Conservation (phyloP, 2,329 filamentous ascomycete genomes). For the Pyrenophora graminea region DNA sequence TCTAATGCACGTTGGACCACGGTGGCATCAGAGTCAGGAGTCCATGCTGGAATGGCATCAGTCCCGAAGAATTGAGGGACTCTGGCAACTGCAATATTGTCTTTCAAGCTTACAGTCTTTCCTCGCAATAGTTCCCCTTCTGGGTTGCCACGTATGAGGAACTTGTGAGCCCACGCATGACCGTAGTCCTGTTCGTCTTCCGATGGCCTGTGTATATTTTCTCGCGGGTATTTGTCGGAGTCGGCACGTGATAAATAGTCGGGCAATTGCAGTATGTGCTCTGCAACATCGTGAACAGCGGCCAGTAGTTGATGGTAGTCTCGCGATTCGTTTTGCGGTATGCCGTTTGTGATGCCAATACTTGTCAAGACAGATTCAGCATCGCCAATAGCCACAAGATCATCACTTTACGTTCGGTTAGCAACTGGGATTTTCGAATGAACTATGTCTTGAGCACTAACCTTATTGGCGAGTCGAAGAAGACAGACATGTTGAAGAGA, state of each 20-base stretch:
- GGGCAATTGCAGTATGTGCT: constrained; percentile 50
- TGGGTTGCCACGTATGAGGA: constrained; percentile 49
- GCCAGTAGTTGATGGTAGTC: constrained; percentile 57
- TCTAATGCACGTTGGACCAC: constrained; percentile 57
- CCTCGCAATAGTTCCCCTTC: constrained; percentile 32
- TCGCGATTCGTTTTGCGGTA: constrained; percentile 46
- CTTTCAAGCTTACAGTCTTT: constrained; percentile 58
- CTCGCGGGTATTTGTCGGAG: constrained; percentile 51
- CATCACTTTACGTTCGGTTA: constrained; percentile 19
- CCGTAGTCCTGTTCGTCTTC: constrained; percentile 44
- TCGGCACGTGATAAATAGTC: constrained; percentile 55
- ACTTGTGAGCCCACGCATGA: constrained; percentile 58
- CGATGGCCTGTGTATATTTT: constrained; percentile 49
- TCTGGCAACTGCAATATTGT: constrained; percentile 59
- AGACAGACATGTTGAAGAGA: constrained; percentile 29
- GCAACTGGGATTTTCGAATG: background rate
- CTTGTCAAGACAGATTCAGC: constrained; percentile 26
- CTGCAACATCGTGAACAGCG: constrained; percentile 58
- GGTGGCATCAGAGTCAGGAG: constrained; percentile 58
- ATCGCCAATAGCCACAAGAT: constrained; percentile 29
- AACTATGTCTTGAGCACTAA: constrained; percentile 2
- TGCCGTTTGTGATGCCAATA: constrained; percentile 29
- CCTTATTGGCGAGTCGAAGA: constrained; percentile 35
- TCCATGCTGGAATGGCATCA: constrained; percentile 55
- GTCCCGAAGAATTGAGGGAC: constrained; percentile 60